A percentile compares a stretch with the other conserved stretches of the same genome.
Conservation (phyloP, 2,329 filamentous ascomycete genomes). For the Colletotrichum camelliae region DNA sequence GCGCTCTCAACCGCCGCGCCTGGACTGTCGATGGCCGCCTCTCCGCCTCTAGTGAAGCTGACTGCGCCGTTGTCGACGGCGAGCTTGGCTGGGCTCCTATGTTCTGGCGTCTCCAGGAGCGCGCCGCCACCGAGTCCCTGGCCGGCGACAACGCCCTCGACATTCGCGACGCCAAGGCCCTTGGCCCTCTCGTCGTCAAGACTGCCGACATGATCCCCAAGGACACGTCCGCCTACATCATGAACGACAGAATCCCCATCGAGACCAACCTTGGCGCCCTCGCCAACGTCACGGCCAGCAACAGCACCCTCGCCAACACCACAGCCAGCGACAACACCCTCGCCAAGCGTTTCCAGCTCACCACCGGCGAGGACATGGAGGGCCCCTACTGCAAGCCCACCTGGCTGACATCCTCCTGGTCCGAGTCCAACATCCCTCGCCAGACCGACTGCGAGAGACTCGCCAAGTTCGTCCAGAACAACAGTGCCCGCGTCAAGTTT, state of each 20-base stretch:
- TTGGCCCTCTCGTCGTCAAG: neutral
- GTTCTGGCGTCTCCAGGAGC: conserved; percentile 3
- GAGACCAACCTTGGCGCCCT: neutral
- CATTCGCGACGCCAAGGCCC: neutral
- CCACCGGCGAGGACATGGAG: neutral
- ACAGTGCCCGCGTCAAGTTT: conserved; percentile 7
- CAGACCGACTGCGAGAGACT: neutral
- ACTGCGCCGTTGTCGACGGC: neutral
- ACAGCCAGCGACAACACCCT: neutral
- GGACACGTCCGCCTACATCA: conserved; percentile 8
- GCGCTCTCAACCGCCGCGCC: neutral
- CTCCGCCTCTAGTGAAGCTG: neutral
- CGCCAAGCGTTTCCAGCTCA: conserved; percentile 1
- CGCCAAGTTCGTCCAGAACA: neutral
- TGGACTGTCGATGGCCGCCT: neutral
- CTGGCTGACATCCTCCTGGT: conserved; percentile 7
- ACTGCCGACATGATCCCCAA: neutral
- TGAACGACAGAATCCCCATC: neutral
- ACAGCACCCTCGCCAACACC: neutral
- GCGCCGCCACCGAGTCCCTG: neutral
- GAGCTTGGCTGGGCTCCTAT: neutral
- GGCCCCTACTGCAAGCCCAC: neutral
- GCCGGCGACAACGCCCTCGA: neutral
- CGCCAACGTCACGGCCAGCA: neutral
- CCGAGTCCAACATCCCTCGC: neutral